phyloP scores from a whole-genome alignment of 1,139 yeast species.

The Yamadazyma spencermartinsiae region DNA sequence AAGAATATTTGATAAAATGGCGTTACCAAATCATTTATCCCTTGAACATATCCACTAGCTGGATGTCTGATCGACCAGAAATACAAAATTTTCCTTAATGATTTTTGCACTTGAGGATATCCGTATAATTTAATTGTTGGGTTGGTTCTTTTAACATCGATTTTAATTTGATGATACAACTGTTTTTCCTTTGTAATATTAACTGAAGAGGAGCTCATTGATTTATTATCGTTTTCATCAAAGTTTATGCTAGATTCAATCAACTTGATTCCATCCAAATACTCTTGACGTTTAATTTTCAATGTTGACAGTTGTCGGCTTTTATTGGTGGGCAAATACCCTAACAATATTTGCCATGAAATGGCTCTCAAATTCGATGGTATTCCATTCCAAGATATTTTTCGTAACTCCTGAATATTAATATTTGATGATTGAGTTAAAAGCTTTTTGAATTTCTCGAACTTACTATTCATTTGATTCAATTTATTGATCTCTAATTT shows the following conservation, averaged over 20 bases:
- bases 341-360: slow-evolving; percentile 87
- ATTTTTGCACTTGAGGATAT: slow-evolving; percentile 66
- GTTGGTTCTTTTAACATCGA: slow-evolving; percentile 93
- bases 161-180: slow-evolving; percentile 94
- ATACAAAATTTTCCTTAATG: slow-evolving; percentile 78
- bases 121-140: slow-evolving; percentile 79
- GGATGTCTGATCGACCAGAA: slow-evolving; percentile 98
- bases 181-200: slow-evolving; percentile 56
- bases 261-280: slow-evolving; percentile 61
- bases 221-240: slow-evolving; percentile 32
- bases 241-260: slow-evolving; percentile 41
- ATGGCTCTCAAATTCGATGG: slow-evolving; percentile 80
- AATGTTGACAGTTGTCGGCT: slow-evolving; percentile 71
- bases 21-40: slow-evolving; percentile 91
- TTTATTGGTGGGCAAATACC: slow-evolving; percentile 85
- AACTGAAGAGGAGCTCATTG: slow-evolving; percentile 17
- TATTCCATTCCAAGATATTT: slow-evolving; percentile 91
- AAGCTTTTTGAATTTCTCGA: slow-evolving; percentile 64
- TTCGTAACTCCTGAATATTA: slow-evolving; percentile 64
- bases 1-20: slow-evolving; percentile 92
- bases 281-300: slow-evolving; percentile 82
- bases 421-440: slow-evolving; percentile 59
- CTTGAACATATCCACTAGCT: slow-evolving; percentile 98
- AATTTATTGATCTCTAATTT: slow-evolving; percentile 45
- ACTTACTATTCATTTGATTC: slow-evolving; percentile 60